phyloP scores from a whole-genome alignment of 768 basidiomycete species.

The Scleroderma bovista region DNA sequence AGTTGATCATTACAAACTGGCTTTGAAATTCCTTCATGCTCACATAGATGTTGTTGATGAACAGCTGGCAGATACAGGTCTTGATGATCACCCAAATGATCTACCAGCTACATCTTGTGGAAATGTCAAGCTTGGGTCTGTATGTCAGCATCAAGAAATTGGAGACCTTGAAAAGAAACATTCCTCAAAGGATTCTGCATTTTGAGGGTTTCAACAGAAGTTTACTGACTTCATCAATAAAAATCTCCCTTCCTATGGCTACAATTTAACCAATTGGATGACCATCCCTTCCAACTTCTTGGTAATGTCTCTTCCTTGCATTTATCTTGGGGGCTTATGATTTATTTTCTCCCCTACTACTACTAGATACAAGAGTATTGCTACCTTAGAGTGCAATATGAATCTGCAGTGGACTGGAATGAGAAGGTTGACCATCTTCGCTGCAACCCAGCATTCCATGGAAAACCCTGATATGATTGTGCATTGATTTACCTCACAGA shows the following conservation, averaged over 20 bases:
- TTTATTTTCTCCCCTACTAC: too few relatives aligned
- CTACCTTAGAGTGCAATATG: conserved; percentile 23
- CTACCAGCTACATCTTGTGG: too few relatives aligned
- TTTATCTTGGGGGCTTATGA: too few relatives aligned
- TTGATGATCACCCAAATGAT: too few relatives aligned
- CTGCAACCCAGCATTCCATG: conserved; percentile 27
- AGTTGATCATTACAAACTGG: too few relatives aligned
- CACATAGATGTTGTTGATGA: too few relatives aligned
- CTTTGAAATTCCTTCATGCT: too few relatives aligned
- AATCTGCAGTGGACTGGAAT: conserved; percentile 24
- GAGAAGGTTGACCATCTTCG: conserved; percentile 21
- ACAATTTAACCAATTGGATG: conserved; percentile 1
- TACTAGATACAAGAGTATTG: conserved; percentile 22
- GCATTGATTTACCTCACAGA: conserved; percentile 18
- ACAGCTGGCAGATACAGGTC: too few relatives aligned
- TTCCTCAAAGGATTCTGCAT: not conserved
- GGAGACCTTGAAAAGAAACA: too few relatives aligned
- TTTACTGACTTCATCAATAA: conserved; percentile 1
- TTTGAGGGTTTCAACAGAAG: not conserved
- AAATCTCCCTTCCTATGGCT: not conserved
- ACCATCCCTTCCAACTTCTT: not conserved
- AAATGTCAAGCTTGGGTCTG: not conserved
- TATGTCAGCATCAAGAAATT: too few relatives aligned
- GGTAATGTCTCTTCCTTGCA: too few relatives aligned
- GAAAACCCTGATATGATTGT: conserved; percentile 22